Evolutionary conservation across 169 alveolate genomes (phyloP).

Genomic region (Amoebophrya sp.): DNA sequence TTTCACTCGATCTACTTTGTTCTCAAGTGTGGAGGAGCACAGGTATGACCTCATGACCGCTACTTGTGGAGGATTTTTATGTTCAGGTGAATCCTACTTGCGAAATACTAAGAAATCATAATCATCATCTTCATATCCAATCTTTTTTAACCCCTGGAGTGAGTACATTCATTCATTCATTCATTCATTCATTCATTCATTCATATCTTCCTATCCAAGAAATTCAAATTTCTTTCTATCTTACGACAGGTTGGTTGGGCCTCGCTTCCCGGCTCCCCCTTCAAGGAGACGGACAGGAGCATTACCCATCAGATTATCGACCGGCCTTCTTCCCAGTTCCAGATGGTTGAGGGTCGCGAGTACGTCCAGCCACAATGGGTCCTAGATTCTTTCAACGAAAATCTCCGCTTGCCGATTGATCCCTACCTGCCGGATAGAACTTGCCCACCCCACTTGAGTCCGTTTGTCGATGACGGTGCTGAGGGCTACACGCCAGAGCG

Average conservation of each 20-base stretch:
- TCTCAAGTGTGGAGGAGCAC: conserved; percentile 47
- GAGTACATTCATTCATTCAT: too few species aligned
- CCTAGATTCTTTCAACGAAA: conserved; percentile 54
- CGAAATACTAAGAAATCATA: background rate
- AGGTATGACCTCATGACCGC: background rate
- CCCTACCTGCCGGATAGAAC: conserved; percentile 42
- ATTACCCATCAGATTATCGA: conserved; percentile 55
- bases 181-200: too few species aligned
- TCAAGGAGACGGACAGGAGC: conserved; percentile 27
- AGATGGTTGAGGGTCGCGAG: conserved; percentile 40
- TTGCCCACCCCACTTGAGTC: conserved; percentile 57
- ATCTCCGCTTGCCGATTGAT: conserved; percentile 35
- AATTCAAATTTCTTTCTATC: too few species aligned
- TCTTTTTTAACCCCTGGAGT: too few species aligned
- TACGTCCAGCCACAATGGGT: conserved; percentile 61
- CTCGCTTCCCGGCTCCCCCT: conserved; percentile 45
- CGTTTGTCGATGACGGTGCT: conserved; percentile 49
- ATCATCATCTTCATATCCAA: background rate
- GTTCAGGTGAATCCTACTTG: background rate
- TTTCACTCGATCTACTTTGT: conserved; percentile 41
- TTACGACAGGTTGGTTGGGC: conserved; percentile 16
- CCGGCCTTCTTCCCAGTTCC: conserved; percentile 44
- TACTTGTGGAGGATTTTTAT: background rate
- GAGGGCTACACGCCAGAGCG: conserved; percentile 1
- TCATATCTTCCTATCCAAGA: too few species aligned